Percentiles rank a stretch among this genome's conserved stretches.
These are phyloP conservation scores for Serendipita sp. DNA, from an alignment of 768 basidiomycete genomes.

Conservation along the genomic window DNA sequence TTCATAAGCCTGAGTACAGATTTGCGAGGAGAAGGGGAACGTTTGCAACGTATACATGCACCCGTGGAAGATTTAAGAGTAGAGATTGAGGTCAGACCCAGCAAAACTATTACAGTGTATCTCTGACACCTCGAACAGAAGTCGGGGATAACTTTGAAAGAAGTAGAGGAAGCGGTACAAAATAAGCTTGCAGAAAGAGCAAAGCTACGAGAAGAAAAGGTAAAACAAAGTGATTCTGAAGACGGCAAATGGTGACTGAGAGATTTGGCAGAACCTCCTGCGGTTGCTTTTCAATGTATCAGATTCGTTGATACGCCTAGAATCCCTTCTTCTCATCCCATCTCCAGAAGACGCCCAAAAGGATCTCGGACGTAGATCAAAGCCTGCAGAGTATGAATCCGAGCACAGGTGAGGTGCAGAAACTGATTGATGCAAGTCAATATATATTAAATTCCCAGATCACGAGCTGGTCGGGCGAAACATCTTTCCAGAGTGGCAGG, in stretches of 20 bases:
- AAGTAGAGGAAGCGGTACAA: conserved; percentile 57
- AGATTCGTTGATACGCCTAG: conserved; percentile 77
- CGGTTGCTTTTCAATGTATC: conserved; percentile 84
- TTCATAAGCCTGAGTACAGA: conserved; percentile 95
- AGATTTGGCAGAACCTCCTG: conserved; percentile 45
- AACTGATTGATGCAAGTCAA: neutral
- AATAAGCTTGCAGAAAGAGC: conserved; percentile 63
- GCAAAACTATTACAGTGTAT: neutral
- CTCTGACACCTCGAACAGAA: conserved; percentile 12
- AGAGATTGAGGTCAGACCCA: conserved; percentile 45
- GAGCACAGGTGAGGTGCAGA: conserved; percentile 29
- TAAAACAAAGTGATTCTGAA: conserved; percentile 14
- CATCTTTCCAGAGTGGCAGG: conserved; percentile 71
- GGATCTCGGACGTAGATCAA: conserved; percentile 21
- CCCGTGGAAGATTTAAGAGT: conserved; percentile 49
- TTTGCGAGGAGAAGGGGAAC: conserved; percentile 64
- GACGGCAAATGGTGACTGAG: neutral
- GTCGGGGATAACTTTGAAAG: conserved; percentile 30
- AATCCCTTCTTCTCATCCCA: conserved; percentile 63
- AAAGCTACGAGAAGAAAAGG: conserved; percentile 75
- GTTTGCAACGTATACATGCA: conserved; percentile 47
- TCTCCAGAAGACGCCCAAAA: conserved; percentile 28
- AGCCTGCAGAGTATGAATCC: conserved; percentile 20
- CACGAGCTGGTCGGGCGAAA: conserved; percentile 51
- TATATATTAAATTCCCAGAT: conserved; percentile 23